Conservation (phyloP, 2,329 filamentous ascomycete genomes). For the Phaeomoniella chlamydospora region DNA sequence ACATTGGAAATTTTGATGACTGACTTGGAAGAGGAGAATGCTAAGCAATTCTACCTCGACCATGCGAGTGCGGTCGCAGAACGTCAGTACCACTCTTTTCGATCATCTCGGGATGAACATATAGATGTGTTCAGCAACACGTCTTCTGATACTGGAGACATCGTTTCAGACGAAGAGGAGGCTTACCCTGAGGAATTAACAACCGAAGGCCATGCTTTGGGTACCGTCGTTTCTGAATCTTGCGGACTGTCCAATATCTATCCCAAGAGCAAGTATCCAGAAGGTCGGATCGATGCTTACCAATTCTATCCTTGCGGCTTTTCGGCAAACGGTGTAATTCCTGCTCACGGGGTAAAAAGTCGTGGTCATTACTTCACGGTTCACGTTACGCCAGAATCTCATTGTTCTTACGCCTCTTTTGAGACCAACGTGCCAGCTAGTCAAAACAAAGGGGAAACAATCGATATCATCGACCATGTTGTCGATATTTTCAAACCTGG, state of each 20-base stretch:
- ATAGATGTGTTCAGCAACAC: slow-evolving; percentile 69
- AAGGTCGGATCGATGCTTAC: slow-evolving; percentile 88
- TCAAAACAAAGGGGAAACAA: slow-evolving; percentile 75
- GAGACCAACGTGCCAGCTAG: slow-evolving; percentile 92
- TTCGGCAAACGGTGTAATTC: slow-evolving; percentile 90
- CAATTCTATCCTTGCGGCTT: slow-evolving; percentile 95
- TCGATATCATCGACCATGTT: slow-evolving; percentile 84
- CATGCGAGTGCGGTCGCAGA: slow-evolving; percentile 83
- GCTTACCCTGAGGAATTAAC: slow-evolving; percentile 59
- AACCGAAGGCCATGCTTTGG: slow-evolving; percentile 86
- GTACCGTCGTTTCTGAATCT: slow-evolving; percentile 77
- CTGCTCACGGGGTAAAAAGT: slow-evolving; percentile 40
- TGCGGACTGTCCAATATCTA: slow-evolving; percentile 87
- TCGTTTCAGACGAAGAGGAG: slow-evolving; percentile 41
- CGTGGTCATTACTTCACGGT: slow-evolving; percentile 84
- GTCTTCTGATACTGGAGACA: slow-evolving; percentile 45
- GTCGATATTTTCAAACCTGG: slow-evolving; percentile 93
- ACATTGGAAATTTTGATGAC: slow-evolving; percentile 54
- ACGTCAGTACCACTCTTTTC: slow-evolving; percentile 60
- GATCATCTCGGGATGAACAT: slow-evolving; percentile 43
- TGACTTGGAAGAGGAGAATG: slow-evolving; percentile 51
- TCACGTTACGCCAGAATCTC: slow-evolving; percentile 90
- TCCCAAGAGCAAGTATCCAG: slow-evolving; percentile 71
- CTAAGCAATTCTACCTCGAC: slow-evolving; percentile 56
- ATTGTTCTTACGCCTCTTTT: slow-evolving; percentile 95